Conservation (phyloP, 2,329 filamentous ascomycete species). For the Microsporum ferrugineum region DNA sequence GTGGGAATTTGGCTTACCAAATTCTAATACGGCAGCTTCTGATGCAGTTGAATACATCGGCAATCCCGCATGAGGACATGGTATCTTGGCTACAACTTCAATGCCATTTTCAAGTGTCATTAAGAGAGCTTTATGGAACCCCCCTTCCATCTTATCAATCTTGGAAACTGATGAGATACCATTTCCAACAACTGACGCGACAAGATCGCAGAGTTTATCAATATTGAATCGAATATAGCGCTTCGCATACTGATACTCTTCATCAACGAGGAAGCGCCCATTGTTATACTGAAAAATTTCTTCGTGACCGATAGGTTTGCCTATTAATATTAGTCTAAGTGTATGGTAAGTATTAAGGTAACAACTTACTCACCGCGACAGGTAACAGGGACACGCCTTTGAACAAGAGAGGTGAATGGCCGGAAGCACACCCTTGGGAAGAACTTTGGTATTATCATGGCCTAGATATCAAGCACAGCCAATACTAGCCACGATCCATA, state of each 20-base stretch:
- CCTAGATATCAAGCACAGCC: too few species aligned
- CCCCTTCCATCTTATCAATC: slow-evolving; percentile 22
- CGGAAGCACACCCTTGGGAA: too few species aligned
- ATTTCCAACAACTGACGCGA: slow-evolving; percentile 8
- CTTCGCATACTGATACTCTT: slow-evolving; percentile 16
- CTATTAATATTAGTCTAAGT: background rate
- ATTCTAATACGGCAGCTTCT: slow-evolving; percentile 24
- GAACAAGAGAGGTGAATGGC: too few species aligned
- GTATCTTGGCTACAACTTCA: slow-evolving; percentile 25
- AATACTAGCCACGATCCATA: too few species aligned
- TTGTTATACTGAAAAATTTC: slow-evolving; percentile 21
- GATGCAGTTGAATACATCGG: slow-evolving; percentile 19
- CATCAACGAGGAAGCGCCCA: slow-evolving; percentile 20
- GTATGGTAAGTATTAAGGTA: too few species aligned
- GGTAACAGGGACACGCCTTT: background rate
- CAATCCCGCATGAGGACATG: slow-evolving; percentile 22
- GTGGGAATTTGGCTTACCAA: slow-evolving; percentile 9
- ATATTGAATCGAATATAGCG: slow-evolving; percentile 19
- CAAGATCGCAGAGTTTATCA: slow-evolving; percentile 17
- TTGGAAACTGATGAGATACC: slow-evolving; percentile 12
- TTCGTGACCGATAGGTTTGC: background rate
- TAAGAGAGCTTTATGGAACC: slow-evolving; percentile 24
- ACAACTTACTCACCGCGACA: background rate
- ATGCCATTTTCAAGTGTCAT: slow-evolving; percentile 20
- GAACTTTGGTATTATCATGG: too few species aligned